These are phyloP conservation scores for Brassica juncea DNA, from an alignment of 345 rosid species.

Conservation along the genomic window DNA sequence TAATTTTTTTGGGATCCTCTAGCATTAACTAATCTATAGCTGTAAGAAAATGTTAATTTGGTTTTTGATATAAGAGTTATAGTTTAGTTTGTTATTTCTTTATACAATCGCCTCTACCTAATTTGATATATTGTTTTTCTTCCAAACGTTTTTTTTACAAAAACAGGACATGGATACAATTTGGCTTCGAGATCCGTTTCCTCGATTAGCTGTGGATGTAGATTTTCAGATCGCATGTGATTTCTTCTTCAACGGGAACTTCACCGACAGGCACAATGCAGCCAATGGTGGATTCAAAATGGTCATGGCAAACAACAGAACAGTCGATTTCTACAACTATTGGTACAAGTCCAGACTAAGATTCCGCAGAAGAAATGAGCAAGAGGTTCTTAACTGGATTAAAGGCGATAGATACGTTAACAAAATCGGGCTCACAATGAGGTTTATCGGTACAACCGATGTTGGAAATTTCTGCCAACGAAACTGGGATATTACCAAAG, in stretches of 20 bases:
- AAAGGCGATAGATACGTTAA: background rate
- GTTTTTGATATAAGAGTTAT: too few relatives aligned
- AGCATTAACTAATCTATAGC: too few relatives aligned
- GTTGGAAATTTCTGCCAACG: conserved; percentile 66
- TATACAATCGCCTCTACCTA: too few relatives aligned
- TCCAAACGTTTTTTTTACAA: background rate
- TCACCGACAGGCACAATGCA: conserved; percentile 31
- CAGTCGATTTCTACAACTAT: conserved; percentile 58
- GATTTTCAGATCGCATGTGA: conserved; percentile 84
- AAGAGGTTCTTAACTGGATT: conserved; percentile 10
- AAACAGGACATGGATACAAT: conserved; percentile 62
- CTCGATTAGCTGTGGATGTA: conserved; percentile 42
- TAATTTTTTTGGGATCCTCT: too few relatives aligned
- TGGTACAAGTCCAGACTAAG: conserved; percentile 54
- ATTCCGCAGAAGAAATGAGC: conserved; percentile 46
- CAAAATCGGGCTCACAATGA: conserved; percentile 43
- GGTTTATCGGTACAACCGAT: conserved; percentile 52
- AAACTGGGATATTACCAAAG: conserved; percentile 47
- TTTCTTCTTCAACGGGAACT: conserved; percentile 37
- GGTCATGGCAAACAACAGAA: conserved; percentile 49
- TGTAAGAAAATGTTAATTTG: too few relatives aligned
- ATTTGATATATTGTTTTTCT: background rate
- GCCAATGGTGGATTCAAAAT: conserved; percentile 70
- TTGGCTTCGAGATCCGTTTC: conserved; percentile 76
- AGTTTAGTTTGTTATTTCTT: background rate